Percentiles rank a stretch among this genome's conserved stretches.
Conservation (phyloP, 768 basidiomycete genomes). For the Coprinopsis marcescibilis region DNA sequence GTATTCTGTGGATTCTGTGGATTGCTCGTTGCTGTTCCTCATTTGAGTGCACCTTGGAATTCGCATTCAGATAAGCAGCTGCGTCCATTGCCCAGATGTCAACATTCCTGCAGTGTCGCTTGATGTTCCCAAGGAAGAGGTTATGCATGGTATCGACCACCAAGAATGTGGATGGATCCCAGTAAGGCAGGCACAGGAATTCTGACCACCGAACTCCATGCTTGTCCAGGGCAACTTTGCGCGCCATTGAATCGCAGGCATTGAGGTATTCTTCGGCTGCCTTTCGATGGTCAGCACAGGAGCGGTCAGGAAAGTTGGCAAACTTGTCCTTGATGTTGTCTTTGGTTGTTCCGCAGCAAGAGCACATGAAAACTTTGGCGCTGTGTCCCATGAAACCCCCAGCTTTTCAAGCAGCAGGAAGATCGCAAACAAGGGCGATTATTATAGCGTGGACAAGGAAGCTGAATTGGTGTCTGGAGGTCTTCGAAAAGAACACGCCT, state of each 20-base stretch:
- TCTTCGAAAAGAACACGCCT: slow-evolving; percentile 21
- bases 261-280: background rate
- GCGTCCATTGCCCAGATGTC: slow-evolving; percentile 12
- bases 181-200: slow-evolving; percentile 25
- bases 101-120: slow-evolving; percentile 8
- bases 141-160: slow-evolving; percentile 16
- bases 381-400: slow-evolving; percentile 16
- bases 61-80: background rate
- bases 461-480: slow-evolving; percentile 14
- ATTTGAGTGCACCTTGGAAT: background rate
- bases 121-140: slow-evolving; percentile 10
- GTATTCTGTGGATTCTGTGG: background rate
- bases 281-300: background rate
- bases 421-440: slow-evolving; percentile 26
- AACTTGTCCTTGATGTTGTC: slow-evolving; percentile 2
- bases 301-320: background rate
- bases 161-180: slow-evolving; percentile 18
- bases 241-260: slow-evolving; percentile 9
- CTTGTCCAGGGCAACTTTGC: slow-evolving; percentile 10
- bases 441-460: slow-evolving; percentile 19
- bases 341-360: background rate
- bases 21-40: background rate
- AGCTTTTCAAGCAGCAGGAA: slow-evolving; percentile 22
- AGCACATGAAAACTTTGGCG: slow-evolving; percentile 14
- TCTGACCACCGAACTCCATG: slow-evolving; percentile 17